A percentile compares a stretch with the other conserved stretches of the same genome.
Evolutionary conservation across 805 yeast genomes (phyloP).

Genomic region (Candida easanensis): DNA sequence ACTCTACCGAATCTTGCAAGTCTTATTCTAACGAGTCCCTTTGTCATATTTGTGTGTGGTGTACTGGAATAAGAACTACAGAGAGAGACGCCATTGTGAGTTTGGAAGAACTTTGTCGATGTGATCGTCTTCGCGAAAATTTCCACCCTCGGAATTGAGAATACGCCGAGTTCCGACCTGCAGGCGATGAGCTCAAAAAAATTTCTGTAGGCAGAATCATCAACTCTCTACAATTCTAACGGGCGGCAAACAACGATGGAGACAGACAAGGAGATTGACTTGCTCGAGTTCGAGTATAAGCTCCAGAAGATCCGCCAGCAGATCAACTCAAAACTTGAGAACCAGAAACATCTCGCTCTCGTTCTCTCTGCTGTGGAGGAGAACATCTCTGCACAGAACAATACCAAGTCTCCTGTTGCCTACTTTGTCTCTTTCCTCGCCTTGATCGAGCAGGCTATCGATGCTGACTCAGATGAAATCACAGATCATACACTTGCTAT

Average conservation of each 20-base stretch:
- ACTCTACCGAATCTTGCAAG: conserved; percentile 91
- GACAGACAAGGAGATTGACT: conserved; percentile 22
- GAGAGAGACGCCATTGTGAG: too few species aligned
- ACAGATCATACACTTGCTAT: conserved; percentile 65
- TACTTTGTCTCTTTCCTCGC: conserved; percentile 84
- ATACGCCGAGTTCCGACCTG: conserved; percentile 2
- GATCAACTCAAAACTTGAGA: conserved; percentile 72
- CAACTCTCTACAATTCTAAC: not conserved
- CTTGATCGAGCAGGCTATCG: conserved; percentile 69
- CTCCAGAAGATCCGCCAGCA: conserved; percentile 70
- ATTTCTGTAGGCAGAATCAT: conserved; percentile 1
- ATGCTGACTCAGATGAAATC: conserved; percentile 45
- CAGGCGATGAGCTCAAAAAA: conserved; percentile 8
- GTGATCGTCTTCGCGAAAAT: not conserved
- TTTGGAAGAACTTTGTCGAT: conserved; percentile 4
- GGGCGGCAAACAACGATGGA: conserved; percentile 8
- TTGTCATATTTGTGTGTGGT: conserved; percentile 35
- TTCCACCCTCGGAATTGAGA: not conserved
- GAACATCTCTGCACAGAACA: conserved; percentile 49
- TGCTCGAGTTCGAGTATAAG: conserved; percentile 47
- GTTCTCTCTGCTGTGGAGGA: conserved; percentile 90
- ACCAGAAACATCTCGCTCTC: conserved; percentile 82
- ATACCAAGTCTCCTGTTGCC: conserved; percentile 63
- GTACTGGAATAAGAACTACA: too few species aligned
- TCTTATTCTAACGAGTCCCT: conserved; percentile 81